Percentiles rank a stretch among this genome's conserved stretches.
These are phyloP conservation scores for Sclerotinia nivalis DNA, from an alignment of 2,329 filamentous ascomycete genomes.

Conservation along the genomic window DNA sequence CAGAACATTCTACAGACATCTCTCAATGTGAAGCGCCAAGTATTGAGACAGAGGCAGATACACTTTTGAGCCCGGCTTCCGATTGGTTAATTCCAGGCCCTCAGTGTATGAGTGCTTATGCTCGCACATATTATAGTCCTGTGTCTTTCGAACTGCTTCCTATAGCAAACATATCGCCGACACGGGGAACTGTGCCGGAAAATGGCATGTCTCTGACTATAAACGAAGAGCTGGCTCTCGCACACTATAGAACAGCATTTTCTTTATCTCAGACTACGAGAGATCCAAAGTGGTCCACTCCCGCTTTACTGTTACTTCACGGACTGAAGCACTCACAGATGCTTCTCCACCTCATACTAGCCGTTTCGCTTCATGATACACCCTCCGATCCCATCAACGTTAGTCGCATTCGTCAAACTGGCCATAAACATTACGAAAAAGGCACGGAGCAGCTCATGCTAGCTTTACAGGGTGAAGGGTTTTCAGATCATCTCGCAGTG, in stretches of 20 bases:
- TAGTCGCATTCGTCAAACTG: neutral
- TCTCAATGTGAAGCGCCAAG: neutral
- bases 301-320: conserved; percentile 46
- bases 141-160: neutral
- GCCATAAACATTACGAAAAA: conserved; percentile 24
- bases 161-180: neutral
- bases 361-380: conserved; percentile 22
- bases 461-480: conserved; percentile 3
- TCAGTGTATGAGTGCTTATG: neutral
- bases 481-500: conserved; percentile 16
- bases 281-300: conserved; percentile 24
- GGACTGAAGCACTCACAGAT: conserved; percentile 39
- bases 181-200: neutral
- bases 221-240: conserved; percentile 22
- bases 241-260: conserved; percentile 22
- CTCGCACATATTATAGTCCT: neutral
- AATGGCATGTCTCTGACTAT: neutral
- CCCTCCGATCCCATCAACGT: neutral
- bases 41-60: neutral
- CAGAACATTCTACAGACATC: too few relatives aligned
- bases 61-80: neutral
- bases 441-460: conserved; percentile 25
- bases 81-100: conserved; percentile 1
- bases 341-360: conserved; percentile 18
- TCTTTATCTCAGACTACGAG: conserved; percentile 26